phyloP scores from a whole-genome alignment of 1,284 basidiomycete species.

The Flammula alnicola region DNA sequence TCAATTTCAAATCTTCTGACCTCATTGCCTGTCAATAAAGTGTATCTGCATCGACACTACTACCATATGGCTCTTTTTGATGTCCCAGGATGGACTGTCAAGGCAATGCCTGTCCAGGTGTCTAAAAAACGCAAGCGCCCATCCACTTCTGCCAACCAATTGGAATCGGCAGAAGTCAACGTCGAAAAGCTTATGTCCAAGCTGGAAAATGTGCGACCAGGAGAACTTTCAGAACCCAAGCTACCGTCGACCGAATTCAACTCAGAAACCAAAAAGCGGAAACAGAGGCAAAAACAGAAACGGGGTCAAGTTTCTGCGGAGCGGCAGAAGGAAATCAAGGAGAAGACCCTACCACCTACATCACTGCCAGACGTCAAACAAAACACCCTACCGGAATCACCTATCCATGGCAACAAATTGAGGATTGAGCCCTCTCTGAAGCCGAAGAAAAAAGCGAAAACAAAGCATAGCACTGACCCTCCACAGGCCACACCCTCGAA shows the following conservation, averaged over 20 bases:
- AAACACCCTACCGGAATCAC: too few relatives aligned
- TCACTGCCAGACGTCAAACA: too few relatives aligned
- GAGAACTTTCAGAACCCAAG: conserved; percentile 28
- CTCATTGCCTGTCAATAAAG: too few relatives aligned
- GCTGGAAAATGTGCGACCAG: conserved; percentile 42
- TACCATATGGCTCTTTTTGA: conserved; percentile 70
- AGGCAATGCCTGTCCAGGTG: conserved; percentile 44
- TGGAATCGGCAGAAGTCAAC: conserved; percentile 63
- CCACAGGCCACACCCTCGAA: conserved; percentile 17
- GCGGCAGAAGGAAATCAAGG: neutral
- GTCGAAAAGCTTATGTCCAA: conserved; percentile 79
- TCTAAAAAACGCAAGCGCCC: conserved; percentile 75
- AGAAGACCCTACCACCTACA: neutral
- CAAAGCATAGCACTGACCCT: conserved; percentile 23
- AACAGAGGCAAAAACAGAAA: conserved; percentile 17
- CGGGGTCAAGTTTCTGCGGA: neutral
- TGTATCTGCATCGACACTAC: too few relatives aligned
- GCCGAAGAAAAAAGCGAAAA: conserved; percentile 43
- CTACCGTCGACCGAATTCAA: conserved; percentile 23
- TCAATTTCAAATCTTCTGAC: too few relatives aligned
- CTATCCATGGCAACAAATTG: too few relatives aligned
- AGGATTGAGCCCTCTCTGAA: too few relatives aligned
- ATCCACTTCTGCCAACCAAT: conserved; percentile 40
- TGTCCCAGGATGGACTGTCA: conserved; percentile 74
- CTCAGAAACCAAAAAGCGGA: conserved; percentile 29